Conservation (phyloP, 2,329 filamentous ascomycete species). For the Cyclaneusma minus region DNA sequence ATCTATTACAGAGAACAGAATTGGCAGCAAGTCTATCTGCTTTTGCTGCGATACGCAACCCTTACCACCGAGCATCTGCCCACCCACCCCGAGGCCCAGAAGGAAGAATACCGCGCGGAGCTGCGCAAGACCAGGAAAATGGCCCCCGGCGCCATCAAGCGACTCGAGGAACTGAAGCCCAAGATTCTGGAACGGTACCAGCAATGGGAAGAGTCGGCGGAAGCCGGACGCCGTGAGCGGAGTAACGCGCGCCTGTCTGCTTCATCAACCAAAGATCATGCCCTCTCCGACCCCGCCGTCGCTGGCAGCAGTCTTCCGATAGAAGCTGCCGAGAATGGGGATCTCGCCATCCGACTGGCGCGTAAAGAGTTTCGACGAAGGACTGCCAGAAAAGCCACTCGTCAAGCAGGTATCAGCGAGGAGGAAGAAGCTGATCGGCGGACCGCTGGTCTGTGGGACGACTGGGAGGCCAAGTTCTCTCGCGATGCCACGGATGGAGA, state of each 20-base stretch:
- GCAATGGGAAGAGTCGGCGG: conserved; percentile 39
- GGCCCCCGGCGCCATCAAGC: conserved; percentile 35
- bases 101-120: conserved; percentile 38
- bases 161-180: conserved; percentile 65
- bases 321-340: conserved; percentile 54
- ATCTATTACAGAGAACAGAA: conserved; percentile 80
- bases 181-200: conserved; percentile 57
- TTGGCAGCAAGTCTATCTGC: conserved; percentile 73
- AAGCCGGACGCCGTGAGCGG: conserved; percentile 4
- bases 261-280: conserved; percentile 26
- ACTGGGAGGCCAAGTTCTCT: conserved; percentile 30
- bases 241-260: conserved; percentile 8
- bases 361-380: conserved; percentile 57
- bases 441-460: conserved; percentile 33
- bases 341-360: conserved; percentile 63
- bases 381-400: conserved; percentile 38
- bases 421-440: conserved; percentile 41
- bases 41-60: conserved; percentile 77
- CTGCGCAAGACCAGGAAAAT: conserved; percentile 42
- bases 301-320: conserved; percentile 42
- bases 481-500: conserved; percentile 17
- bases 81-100: conserved; percentile 60
- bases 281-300: conserved; percentile 45
- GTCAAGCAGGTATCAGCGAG: conserved; percentile 38
- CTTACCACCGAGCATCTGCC: conserved; percentile 66